Evolutionary conservation across 163 green algal genomes (phyloP).

Genomic region (Chlorella variabilis): DNA sequence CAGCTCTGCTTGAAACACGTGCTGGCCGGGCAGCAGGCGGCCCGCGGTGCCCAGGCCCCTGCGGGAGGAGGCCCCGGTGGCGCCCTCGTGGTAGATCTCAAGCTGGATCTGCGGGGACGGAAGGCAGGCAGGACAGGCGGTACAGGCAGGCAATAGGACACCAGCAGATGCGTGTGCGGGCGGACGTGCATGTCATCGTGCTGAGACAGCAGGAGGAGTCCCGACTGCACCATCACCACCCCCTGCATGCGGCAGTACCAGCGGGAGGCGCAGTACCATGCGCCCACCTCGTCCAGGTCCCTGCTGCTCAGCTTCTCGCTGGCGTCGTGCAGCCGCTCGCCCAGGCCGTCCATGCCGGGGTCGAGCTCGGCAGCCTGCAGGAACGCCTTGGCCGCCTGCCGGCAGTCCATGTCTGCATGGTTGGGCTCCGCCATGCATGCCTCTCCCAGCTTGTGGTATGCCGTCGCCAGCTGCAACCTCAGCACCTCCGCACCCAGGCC

Average conservation of each 20-base stretch:
- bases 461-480: slow-evolving; percentile 11
- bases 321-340: slow-evolving; percentile 29
- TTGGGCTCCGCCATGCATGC: slow-evolving; percentile 45
- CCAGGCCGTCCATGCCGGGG: background rate
- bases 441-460: slow-evolving; percentile 42
- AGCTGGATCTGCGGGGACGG: background rate
- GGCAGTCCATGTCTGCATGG: slow-evolving; percentile 47
- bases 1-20: slow-evolving; percentile 17
- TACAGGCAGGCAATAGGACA: too few relatives aligned
- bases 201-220: too few relatives aligned
- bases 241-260: too few relatives aligned
- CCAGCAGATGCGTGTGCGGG: too few relatives aligned
- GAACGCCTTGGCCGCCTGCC: slow-evolving; percentile 35
- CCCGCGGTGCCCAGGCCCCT: background rate
- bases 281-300: slow-evolving; percentile 37
- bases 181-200: too few relatives aligned
- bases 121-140: background rate
- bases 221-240: too few relatives aligned
- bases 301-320: slow-evolving; percentile 37
- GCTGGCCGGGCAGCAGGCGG: slow-evolving; percentile 2
- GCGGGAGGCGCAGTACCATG: too few relatives aligned
- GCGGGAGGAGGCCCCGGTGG: background rate
- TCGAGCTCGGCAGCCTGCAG: slow-evolving; percentile 32
- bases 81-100: slow-evolving; percentile 39
- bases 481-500: background rate